phyloP scores from a whole-genome alignment of 768 basidiomycete genomes.

The Xerocomus spinulosus region DNA sequence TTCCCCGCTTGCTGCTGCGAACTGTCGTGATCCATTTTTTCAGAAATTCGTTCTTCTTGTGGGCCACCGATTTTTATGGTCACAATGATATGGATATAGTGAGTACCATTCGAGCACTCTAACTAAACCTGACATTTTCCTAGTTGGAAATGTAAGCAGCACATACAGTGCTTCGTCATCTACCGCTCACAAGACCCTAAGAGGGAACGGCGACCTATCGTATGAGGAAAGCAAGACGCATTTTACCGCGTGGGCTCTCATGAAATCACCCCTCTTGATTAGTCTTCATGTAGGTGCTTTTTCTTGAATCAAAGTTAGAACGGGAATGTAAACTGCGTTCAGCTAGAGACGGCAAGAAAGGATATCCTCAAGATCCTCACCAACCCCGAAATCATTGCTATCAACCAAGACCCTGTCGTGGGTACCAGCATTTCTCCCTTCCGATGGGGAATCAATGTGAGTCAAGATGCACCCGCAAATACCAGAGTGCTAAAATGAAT shows the following conservation, averaged over 20 bases:
- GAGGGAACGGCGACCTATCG: conserved; percentile 59
- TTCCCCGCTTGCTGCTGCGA: not conserved
- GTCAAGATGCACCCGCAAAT: no score
- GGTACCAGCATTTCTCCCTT: conserved; percentile 63
- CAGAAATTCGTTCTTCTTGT: conserved; percentile 64
- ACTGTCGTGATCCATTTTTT: not conserved
- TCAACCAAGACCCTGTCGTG: conserved; percentile 62
- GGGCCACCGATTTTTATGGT: conserved; percentile 63
- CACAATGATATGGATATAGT: conserved; percentile 70
- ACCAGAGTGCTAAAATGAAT: not conserved
- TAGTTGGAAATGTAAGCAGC: conserved; percentile 52
- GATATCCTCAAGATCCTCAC: conserved; percentile 53
- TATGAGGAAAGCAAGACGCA: conserved; percentile 65
- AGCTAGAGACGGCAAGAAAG: conserved; percentile 50
- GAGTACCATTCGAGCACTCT: conserved; percentile 12
- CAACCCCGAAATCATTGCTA: conserved; percentile 61
- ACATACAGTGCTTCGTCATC: not conserved
- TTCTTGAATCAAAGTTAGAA: conserved; percentile 1
- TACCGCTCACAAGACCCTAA: conserved; percentile 16
- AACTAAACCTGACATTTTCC: not conserved
- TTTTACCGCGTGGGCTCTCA: conserved; percentile 68
- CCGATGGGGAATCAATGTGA: conserved; percentile 63
- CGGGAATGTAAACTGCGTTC: not conserved
- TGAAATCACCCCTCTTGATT: conserved; percentile 65
- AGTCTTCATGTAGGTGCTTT: conserved; percentile 47